Evolutionary conservation across 1,284 basidiomycete species (phyloP).

Genomic region (Boletus semigastroideus): DNA sequence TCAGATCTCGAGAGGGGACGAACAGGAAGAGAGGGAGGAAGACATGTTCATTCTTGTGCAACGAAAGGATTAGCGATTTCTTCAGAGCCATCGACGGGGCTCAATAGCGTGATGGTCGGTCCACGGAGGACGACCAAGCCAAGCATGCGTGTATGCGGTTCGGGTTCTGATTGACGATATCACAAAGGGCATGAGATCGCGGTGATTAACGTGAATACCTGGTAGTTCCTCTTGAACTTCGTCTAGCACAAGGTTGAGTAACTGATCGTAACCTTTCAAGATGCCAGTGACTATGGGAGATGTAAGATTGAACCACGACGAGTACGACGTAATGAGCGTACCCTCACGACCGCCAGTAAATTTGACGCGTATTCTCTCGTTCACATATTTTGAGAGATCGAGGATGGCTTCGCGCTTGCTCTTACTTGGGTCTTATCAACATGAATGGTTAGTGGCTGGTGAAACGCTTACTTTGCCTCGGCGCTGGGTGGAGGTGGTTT

Average conservation of each 20-base stretch:
- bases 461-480: conserved; percentile 27
- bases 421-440: conserved; percentile 46
- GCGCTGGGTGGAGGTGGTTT: conserved; percentile 32
- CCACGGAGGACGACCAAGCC: conserved; percentile 89
- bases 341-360: conserved; percentile 97
- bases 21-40: background rate
- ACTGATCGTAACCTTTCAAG: conserved; percentile 95
- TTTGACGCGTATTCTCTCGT: conserved; percentile 92
- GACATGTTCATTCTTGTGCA: conserved; percentile 41
- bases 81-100: conserved; percentile 90
- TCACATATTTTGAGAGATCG: conserved; percentile 92
- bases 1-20: background rate
- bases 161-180: conserved; percentile 49
- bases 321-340: conserved; percentile 34
- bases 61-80: conserved; percentile 86
- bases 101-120: conserved; percentile 89
- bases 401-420: conserved; percentile 95
- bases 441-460: conserved; percentile 10
- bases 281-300: conserved; percentile 75
- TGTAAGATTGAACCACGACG: background rate
- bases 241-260: conserved; percentile 94
- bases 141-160: conserved; percentile 63
- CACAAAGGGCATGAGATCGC: conserved; percentile 12
- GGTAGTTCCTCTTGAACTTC: conserved; percentile 79
- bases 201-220: conserved; percentile 42